Evolutionary conservation across 2,329 filamentous ascomycete genomes (phyloP).

Genomic region (Neonectria neomacrospora): DNA sequence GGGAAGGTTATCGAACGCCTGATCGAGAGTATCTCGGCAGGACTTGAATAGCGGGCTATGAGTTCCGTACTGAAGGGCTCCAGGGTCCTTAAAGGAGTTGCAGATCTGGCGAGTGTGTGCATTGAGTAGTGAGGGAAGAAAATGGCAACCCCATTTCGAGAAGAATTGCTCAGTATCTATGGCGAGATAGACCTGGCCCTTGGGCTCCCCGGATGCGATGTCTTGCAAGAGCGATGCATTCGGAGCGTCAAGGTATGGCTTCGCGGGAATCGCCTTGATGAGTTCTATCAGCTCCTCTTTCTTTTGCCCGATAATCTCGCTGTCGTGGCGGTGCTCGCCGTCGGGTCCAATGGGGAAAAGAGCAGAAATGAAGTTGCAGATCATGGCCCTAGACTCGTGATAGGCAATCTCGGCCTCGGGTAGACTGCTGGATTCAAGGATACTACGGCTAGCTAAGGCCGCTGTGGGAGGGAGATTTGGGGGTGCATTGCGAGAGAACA

Average conservation of each 20-base stretch:
- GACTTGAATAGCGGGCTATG: conserved; percentile 62
- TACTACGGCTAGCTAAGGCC: conserved; percentile 25
- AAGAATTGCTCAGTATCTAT: conserved; percentile 54
- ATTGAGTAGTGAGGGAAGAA: conserved; percentile 65
- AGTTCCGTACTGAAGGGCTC: conserved; percentile 64
- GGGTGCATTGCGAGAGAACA: conserved; percentile 7
- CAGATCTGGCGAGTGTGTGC: conserved; percentile 68
- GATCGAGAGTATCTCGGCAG: conserved; percentile 62
- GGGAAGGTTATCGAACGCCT: conserved; percentile 59
- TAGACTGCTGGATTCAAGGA: conserved; percentile 41
- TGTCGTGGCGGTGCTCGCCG: conserved; percentile 47
- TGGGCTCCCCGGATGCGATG: conserved; percentile 54
- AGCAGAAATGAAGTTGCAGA: conserved; percentile 62
- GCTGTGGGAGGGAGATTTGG: not conserved
- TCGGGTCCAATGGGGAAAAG: conserved; percentile 52
- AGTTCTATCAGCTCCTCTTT: conserved; percentile 45
- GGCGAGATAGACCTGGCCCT: conserved; percentile 63
- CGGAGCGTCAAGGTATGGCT: conserved; percentile 48
- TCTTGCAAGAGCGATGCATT: conserved; percentile 63
- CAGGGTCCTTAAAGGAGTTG: conserved; percentile 71
- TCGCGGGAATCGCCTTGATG: conserved; percentile 50
- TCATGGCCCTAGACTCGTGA: conserved; percentile 61
- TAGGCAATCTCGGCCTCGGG: conserved; percentile 56
- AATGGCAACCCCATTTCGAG: conserved; percentile 66
- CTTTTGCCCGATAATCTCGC: conserved; percentile 16